These are phyloP conservation scores for Fonsecaea monophora DNA, from an alignment of 2,329 filamentous ascomycete species.

Conservation along the genomic window DNA sequence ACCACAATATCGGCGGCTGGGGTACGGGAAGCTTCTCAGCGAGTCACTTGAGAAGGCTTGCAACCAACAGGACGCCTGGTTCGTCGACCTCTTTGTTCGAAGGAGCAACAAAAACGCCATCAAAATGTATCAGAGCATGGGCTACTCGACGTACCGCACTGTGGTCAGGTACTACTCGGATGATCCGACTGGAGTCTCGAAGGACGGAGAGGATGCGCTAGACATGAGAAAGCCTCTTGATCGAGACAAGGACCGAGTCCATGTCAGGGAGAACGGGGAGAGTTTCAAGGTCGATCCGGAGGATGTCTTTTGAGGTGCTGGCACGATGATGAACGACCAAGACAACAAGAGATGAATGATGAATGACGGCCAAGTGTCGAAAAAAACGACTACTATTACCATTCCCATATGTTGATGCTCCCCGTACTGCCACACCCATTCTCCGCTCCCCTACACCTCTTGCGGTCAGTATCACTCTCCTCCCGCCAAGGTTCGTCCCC, in stretches of 20 bases:
- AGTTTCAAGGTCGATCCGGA: conserved; percentile 77
- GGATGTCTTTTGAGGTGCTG: conserved; percentile 68
- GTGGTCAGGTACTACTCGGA: conserved; percentile 95
- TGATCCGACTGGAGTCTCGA: conserved; percentile 68
- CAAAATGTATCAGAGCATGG: conserved; percentile 85
- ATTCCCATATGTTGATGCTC: neutral
- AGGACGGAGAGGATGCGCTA: conserved; percentile 79
- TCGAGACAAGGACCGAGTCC: conserved; percentile 76
- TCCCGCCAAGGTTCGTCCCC: neutral
- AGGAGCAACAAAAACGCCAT: conserved; percentile 88
- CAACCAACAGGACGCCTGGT: conserved; percentile 85
- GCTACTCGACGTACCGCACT: conserved; percentile 86
- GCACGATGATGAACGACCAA: neutral
- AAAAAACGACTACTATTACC: neutral
- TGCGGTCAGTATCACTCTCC: neutral
- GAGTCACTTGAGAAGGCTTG: conserved; percentile 81
- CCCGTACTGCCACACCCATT: neutral
- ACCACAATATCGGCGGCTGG: conserved; percentile 81
- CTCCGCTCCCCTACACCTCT: neutral
- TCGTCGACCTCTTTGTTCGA: conserved; percentile 92
- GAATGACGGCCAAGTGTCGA: neutral
- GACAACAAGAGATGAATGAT: neutral
- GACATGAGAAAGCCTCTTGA: conserved; percentile 95
- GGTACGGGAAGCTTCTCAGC: conserved; percentile 83
- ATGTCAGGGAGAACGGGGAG: conserved; percentile 82